A percentile compares a stretch with the other conserved stretches of the same genome.
These are phyloP conservation scores for Hyaloscypha variabilis DNA, from an alignment of 495 filamentous ascomycete species.

Conservation along the genomic window DNA sequence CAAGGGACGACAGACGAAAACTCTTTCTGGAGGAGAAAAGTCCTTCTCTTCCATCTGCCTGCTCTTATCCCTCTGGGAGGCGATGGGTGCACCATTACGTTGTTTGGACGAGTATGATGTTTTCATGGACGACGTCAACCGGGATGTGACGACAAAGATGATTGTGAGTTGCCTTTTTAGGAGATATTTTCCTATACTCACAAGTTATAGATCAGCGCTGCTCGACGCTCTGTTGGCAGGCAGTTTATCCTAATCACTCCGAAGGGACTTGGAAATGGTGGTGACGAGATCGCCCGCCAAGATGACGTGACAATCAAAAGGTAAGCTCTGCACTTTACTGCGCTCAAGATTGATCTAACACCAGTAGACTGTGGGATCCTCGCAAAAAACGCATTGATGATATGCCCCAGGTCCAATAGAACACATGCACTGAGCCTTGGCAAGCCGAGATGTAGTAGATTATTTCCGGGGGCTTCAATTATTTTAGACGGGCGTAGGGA, in stretches of 20 bases:
- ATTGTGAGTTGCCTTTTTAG: constrained; percentile 61
- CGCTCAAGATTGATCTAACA: not conserved
- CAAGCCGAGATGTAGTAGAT: not conserved
- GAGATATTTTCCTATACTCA: constrained; percentile 13
- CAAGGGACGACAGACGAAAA: constrained; percentile 80
- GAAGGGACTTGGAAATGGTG: constrained; percentile 75
- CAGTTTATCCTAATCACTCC: constrained; percentile 98
- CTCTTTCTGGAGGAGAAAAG: constrained; percentile 93
- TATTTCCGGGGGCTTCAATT: not conserved
- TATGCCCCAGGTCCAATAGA: constrained; percentile 30
- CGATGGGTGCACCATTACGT: constrained; percentile 92
- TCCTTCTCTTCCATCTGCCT: constrained; percentile 97
- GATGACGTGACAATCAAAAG: constrained; percentile 85
- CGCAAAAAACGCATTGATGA: constrained; percentile 46
- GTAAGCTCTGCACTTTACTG: constrained; percentile 47
- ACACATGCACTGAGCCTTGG: not conserved
- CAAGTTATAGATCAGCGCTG: constrained; percentile 71
- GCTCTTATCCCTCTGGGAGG: constrained; percentile 91
- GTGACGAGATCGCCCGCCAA: constrained; percentile 51
- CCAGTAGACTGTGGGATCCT: constrained; percentile 60
- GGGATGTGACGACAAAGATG: constrained; percentile 92
- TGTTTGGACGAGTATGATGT: constrained; percentile 99
- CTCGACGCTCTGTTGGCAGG: constrained; percentile 79
- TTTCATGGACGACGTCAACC: constrained; percentile 98
- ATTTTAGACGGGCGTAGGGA: not conserved